These are phyloP conservation scores for Xerocomellus amylosporus DNA, from an alignment of 768 basidiomycete genomes.

Conservation along the genomic window DNA sequence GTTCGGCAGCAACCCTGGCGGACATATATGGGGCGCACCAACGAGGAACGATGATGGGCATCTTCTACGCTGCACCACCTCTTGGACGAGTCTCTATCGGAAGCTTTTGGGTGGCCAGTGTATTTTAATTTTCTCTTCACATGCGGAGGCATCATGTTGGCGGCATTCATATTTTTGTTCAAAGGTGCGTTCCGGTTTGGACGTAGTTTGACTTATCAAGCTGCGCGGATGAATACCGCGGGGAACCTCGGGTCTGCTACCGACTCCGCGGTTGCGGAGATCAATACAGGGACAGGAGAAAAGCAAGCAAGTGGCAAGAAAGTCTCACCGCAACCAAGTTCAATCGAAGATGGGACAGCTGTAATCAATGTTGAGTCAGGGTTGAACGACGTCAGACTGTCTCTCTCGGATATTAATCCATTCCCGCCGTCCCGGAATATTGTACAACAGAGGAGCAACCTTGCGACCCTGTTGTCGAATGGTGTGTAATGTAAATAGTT, in stretches of 20 bases:
- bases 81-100: conserved; percentile 68
- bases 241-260: conserved; percentile 22
- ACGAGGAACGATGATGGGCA: conserved; percentile 76
- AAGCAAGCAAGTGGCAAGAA: conserved; percentile 16
- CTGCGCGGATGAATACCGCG: conserved; percentile 40
- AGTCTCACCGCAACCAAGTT: conserved; percentile 6
- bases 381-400: conserved; percentile 44
- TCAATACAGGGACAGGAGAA: conserved; percentile 7
- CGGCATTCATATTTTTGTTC: conserved; percentile 65
- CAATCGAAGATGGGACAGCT: conserved; percentile 25
- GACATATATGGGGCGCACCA: conserved; percentile 76
- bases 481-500: conserved; percentile 9
- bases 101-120: conserved; percentile 72
- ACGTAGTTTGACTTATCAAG: conserved; percentile 78
- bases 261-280: conserved; percentile 15
- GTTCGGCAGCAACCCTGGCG: conserved; percentile 76
- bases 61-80: conserved; percentile 77
- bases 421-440: conserved; percentile 59
- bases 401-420: conserved; percentile 73
- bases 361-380: conserved; percentile 11
- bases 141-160: conserved; percentile 50
- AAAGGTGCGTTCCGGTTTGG: conserved; percentile 82
- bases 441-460: conserved; percentile 62
- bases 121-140: conserved; percentile 81
- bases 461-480: conserved; percentile 49